Evolutionary conservation across 179 eudicot species (phyloP).

Genomic region (Drosera spatulata): DNA sequence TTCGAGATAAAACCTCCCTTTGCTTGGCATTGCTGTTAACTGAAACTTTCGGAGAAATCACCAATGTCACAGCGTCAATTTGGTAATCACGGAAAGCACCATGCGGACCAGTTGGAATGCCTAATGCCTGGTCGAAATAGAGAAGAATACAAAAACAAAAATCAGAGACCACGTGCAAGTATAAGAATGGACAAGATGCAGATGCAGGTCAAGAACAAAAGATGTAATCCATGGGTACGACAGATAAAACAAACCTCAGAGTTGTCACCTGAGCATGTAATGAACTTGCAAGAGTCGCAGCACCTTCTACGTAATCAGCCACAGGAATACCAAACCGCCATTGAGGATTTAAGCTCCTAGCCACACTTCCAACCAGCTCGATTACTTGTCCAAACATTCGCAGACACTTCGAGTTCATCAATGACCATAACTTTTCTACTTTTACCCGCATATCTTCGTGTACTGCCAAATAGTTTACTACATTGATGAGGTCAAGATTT

Average conservation of each 20-base stretch:
- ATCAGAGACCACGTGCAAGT: background rate
- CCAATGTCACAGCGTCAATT: slow-evolving; percentile 89
- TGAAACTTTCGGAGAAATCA: slow-evolving; percentile 47
- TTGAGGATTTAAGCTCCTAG: slow-evolving; percentile 59
- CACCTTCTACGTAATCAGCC: slow-evolving; percentile 73
- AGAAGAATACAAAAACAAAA: background rate
- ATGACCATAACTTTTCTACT: slow-evolving; percentile 56
- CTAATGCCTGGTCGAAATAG: slow-evolving; percentile 52
- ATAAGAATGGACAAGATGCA: too few species aligned
- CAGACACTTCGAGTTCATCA: slow-evolving; percentile 57
- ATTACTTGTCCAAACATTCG: slow-evolving; percentile 39
- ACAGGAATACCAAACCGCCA: slow-evolving; percentile 82
- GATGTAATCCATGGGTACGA: background rate
- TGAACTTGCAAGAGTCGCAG: slow-evolving; percentile 92
- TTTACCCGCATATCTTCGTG: slow-evolving; percentile 73
- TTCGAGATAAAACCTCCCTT: slow-evolving; percentile 50
- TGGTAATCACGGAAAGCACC: slow-evolving; percentile 98
- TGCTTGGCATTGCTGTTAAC: slow-evolving; percentile 28
- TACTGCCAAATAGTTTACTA: slow-evolving; percentile 84
- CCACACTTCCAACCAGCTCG: slow-evolving; percentile 52
- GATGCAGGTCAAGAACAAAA: too few species aligned
- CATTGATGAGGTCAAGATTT: slow-evolving; percentile 87
- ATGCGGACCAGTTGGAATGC: slow-evolving; percentile 94
- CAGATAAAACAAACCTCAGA: background rate
- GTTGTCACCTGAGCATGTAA: slow-evolving; percentile 71